Percentiles rank a stretch among this genome's conserved stretches.
phyloP scores from a whole-genome alignment of 176 grass and related monocot genomes.

The Luzula sylvatica region DNA sequence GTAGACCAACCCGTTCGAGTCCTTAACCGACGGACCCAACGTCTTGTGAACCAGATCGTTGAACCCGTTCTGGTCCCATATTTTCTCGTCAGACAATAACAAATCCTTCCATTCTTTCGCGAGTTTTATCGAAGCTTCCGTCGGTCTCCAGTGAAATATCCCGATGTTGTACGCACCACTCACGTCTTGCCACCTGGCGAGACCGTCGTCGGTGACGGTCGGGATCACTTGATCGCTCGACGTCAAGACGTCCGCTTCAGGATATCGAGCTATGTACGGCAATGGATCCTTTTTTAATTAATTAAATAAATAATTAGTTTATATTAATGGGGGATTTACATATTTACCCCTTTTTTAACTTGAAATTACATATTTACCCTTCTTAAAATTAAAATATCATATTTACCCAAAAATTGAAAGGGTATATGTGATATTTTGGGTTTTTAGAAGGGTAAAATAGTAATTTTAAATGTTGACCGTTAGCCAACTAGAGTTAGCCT shows the following conservation, averaged over 20 bases:
- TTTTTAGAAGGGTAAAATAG: too few species aligned
- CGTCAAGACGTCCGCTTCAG: conserved; percentile 76
- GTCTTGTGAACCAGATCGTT: conserved; percentile 68
- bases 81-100: conserved; percentile 60
- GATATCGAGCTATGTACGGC: conserved; percentile 72
- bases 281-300: conserved; percentile 54
- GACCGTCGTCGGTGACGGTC: conserved; percentile 84
- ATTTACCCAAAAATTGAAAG: too few species aligned
- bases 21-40: conserved; percentile 55
- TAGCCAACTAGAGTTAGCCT: too few species aligned
- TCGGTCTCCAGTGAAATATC: conserved; percentile 95
- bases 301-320: conserved; percentile 1
- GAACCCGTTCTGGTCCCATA: conserved; percentile 95
- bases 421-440: too few species aligned
- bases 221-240: conserved; percentile 93
- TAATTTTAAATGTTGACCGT: too few species aligned
- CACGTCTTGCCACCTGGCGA: conserved; percentile 84
- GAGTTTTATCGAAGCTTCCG: conserved; percentile 67
- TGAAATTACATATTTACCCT: too few species aligned
- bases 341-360: too few species aligned
- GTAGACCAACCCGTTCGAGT: conserved; percentile 63
- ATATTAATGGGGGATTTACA: too few species aligned
- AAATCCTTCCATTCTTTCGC: conserved; percentile 90
- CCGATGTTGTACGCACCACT: conserved; percentile 86
- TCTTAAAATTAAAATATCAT: too few species aligned